phyloP scores from a whole-genome alignment of 768 basidiomycete species.

The Suillus luteus region DNA sequence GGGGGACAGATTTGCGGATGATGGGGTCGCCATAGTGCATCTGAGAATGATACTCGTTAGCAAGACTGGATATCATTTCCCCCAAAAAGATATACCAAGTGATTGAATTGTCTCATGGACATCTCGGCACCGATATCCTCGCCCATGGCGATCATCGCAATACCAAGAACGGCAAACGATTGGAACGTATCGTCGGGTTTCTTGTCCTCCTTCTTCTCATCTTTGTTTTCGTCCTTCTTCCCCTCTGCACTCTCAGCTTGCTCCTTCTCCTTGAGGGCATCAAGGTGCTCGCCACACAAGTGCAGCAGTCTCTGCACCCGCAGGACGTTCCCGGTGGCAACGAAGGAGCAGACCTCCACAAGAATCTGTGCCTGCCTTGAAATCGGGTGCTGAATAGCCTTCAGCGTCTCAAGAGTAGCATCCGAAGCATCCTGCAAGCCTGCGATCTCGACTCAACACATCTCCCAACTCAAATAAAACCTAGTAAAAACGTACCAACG shows the following conservation, averaged over 20 bases:
- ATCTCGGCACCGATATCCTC: conserved; percentile 98
- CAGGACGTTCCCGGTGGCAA: conserved; percentile 93
- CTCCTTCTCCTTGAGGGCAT: conserved; percentile 42
- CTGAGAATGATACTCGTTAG: conserved; percentile 43
- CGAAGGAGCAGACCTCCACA: conserved; percentile 92
- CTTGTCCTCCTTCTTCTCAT: conserved; percentile 54
- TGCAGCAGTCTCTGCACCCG: conserved; percentile 92
- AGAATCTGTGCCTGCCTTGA: conserved; percentile 89
- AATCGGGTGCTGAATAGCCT: conserved; percentile 91
- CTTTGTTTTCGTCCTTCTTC: conserved; percentile 39
- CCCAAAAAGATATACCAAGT: conserved; percentile 62
- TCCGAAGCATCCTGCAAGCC: conserved; percentile 93
- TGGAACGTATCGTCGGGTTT: conserved; percentile 73
- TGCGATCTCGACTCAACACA: conserved; percentile 34
- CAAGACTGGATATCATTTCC: neutral
- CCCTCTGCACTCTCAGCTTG: conserved; percentile 33
- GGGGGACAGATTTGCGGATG: conserved; percentile 90
- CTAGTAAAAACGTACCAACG: conserved; percentile 59
- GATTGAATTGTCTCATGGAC: conserved; percentile 97
- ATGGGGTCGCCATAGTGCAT: conserved; percentile 98
- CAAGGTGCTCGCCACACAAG: conserved; percentile 90
- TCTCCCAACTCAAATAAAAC: neutral
- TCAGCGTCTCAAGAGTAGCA: conserved; percentile 89
- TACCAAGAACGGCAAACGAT: conserved; percentile 89
- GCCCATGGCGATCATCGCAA: conserved; percentile 83